These are phyloP conservation scores for Boletus semigastroideus DNA, from an alignment of 1,284 basidiomycete species.

Conservation along the genomic window DNA sequence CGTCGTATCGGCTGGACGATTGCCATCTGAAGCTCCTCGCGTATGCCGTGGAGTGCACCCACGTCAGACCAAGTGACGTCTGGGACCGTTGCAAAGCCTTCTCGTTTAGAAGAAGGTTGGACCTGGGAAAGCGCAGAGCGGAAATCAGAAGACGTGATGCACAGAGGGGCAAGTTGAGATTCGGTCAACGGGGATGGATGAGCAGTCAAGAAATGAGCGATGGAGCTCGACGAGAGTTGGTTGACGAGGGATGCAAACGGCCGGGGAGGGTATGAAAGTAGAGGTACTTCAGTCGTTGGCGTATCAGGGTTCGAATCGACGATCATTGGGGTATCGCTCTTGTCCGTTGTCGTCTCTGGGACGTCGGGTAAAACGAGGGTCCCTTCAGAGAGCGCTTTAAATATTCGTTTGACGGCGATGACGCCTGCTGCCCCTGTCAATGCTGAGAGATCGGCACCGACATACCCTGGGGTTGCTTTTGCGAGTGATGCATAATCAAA, in stretches of 20 bases:
- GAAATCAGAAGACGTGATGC: conserved; percentile 83
- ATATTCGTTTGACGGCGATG: conserved; percentile 95
- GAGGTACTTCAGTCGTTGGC: conserved; percentile 13
- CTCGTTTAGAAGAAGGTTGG: conserved; percentile 95
- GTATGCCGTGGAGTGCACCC: conserved; percentile 83
- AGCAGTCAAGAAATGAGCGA: conserved; percentile 84
- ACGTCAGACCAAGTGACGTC: conserved; percentile 95
- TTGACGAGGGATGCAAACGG: conserved; percentile 45
- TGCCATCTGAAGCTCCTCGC: conserved; percentile 95
- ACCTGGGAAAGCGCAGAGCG: conserved; percentile 76
- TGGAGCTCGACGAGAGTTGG: conserved; percentile 62
- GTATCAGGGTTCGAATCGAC: conserved; percentile 42
- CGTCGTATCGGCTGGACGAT: conserved; percentile 93
- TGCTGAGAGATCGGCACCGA: conserved; percentile 92
- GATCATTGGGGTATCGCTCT: conserved; percentile 47
- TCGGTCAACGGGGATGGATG: conserved; percentile 81
- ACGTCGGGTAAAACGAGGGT: conserved; percentile 54
- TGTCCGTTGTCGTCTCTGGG: conserved; percentile 10
- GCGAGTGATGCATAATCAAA: conserved; percentile 85
- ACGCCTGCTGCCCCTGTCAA: conserved; percentile 94
- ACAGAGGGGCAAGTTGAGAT: conserved; percentile 76
- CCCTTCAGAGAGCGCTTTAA: conserved; percentile 78
- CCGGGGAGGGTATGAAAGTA: conserved; percentile 12
- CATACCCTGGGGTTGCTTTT: conserved; percentile 94
- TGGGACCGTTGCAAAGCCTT: conserved; percentile 96